Evolutionary conservation across 345 rosid genomes (phyloP).

Genomic region (Eucalyptus grandis): DNA sequence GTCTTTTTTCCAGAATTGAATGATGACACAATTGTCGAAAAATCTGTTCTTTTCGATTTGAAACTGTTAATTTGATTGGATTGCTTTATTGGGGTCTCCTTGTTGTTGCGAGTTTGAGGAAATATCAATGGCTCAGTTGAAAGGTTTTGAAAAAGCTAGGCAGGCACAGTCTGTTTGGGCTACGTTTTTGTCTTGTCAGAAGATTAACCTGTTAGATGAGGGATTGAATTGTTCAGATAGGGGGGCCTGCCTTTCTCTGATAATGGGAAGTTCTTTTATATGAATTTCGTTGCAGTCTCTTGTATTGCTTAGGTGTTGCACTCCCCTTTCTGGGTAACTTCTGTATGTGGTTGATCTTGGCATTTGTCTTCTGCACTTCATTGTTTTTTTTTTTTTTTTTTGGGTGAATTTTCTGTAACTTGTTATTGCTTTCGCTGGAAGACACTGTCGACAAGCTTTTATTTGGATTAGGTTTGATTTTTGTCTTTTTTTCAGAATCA

Average conservation of each 20-base stretch:
- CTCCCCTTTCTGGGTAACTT: not conserved
- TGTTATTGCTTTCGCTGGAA: not conserved
- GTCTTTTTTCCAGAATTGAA: not conserved
- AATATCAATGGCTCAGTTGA: not conserved
- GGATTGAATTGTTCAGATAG: not conserved
- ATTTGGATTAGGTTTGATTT: not conserved
- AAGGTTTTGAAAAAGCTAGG: not conserved
- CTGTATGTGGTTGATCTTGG: not conserved
- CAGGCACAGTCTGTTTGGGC: not conserved
- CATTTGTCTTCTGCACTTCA: not conserved
- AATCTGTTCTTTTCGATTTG: not conserved
- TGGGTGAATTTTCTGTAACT: not conserved
- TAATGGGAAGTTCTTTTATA: not conserved
- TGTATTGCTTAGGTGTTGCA: not conserved
- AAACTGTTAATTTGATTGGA: not conserved
- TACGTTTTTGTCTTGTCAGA: not conserved
- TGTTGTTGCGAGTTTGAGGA: not conserved
- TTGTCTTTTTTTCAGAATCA: not conserved
- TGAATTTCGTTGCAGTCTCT: not conserved
- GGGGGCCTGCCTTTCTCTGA: not conserved
- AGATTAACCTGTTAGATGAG: not conserved
- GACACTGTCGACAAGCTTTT: not conserved
- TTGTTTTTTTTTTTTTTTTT: not conserved
- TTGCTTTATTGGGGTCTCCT: not conserved
- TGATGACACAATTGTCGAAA: not conserved